Conservation (phyloP, 495 filamentous ascomycete genomes). For the Annulohypoxylon maeteangense region DNA sequence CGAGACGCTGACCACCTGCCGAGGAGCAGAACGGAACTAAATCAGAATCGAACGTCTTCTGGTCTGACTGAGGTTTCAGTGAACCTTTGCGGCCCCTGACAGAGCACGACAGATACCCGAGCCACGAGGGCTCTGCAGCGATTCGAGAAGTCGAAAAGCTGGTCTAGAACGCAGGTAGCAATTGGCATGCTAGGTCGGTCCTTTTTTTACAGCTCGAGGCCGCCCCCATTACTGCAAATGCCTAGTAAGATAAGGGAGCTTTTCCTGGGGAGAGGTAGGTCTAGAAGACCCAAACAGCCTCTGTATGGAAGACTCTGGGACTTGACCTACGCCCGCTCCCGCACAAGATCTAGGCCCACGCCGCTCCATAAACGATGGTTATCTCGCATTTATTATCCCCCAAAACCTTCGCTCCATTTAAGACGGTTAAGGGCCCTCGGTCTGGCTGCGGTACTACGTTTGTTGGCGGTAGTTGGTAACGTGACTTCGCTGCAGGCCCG, state of each 20-base stretch:
- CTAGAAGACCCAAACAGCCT: constrained; percentile 30
- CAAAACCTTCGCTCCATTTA: constrained; percentile 11
- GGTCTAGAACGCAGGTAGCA: constrained; percentile 41
- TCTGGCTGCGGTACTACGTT: constrained; percentile 29
- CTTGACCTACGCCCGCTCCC: constrained; percentile 28
- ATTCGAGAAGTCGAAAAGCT: constrained; percentile 27
- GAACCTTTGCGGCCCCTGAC: constrained; percentile 36
- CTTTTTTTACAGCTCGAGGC: constrained; percentile 37
- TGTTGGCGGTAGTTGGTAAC: constrained; percentile 35
- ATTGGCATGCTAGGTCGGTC: constrained; percentile 37
- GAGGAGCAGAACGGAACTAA: constrained; percentile 25
- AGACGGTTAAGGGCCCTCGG: constrained; percentile 24
- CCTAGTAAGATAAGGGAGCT: constrained; percentile 34
- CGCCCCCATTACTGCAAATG: constrained; percentile 27
- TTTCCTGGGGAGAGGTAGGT: constrained; percentile 17
- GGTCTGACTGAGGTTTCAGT: constrained; percentile 37
- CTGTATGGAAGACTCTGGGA: constrained; percentile 40
- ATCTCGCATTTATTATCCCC: constrained; percentile 38
- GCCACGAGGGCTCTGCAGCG: constrained; percentile 35
- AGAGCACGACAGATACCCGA: constrained; percentile 25
- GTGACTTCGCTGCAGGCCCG: constrained; percentile 37
- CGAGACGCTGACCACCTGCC: constrained; percentile 29
- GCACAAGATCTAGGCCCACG: constrained; percentile 39
- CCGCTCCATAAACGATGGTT: constrained; percentile 36
- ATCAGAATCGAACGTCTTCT: constrained; percentile 44